These are phyloP conservation scores for Aspergillus sp. DNA, from an alignment of 2,329 filamentous ascomycete species.

Conservation along the genomic window DNA sequence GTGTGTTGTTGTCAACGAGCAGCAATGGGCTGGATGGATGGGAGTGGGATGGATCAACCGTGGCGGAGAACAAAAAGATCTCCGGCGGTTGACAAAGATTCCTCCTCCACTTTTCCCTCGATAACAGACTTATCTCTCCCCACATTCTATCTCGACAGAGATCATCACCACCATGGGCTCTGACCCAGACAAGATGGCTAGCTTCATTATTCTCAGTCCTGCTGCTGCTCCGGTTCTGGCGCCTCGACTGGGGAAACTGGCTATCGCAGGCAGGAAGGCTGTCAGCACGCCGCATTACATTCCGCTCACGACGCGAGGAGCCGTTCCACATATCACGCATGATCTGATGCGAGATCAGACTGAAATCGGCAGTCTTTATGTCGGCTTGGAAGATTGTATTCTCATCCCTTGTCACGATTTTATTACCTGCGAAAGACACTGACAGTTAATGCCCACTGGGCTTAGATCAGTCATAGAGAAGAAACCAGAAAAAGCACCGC, in stretches of 20 bases:
- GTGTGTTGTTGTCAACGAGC: too few species aligned
- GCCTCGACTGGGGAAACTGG: conserved; percentile 65
- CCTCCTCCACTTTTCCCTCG: too few species aligned
- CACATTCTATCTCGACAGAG: conserved; percentile 7
- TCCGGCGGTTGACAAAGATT: too few species aligned
- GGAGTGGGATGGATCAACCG: too few species aligned
- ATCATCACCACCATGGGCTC: conserved; percentile 22
- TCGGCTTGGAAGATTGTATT: conserved; percentile 91
- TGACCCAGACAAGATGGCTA: conserved; percentile 29
- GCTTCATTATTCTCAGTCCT: conserved; percentile 32
- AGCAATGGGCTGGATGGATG: too few species aligned
- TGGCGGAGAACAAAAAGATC: too few species aligned
- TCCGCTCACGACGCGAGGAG: conserved; percentile 74
- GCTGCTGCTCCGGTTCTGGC: conserved; percentile 27
- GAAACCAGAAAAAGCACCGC: conserved; percentile 32
- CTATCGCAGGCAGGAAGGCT: conserved; percentile 57
- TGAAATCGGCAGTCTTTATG: conserved; percentile 64
- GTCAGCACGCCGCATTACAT: conserved; percentile 81
- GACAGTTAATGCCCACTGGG: conserved; percentile 24
- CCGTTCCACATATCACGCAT: conserved; percentile 81
- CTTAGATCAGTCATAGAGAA: conserved; percentile 58
- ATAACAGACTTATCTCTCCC: too few species aligned
- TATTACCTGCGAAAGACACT: conserved; percentile 13
- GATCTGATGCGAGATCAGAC: conserved; percentile 69
- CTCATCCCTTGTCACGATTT: conserved; percentile 2